Percentiles rank a stretch among this genome's conserved stretches.
These are phyloP conservation scores for Trichoderma simmonsii DNA, from an alignment of 2,329 filamentous ascomycete species.

Conservation along the genomic window DNA sequence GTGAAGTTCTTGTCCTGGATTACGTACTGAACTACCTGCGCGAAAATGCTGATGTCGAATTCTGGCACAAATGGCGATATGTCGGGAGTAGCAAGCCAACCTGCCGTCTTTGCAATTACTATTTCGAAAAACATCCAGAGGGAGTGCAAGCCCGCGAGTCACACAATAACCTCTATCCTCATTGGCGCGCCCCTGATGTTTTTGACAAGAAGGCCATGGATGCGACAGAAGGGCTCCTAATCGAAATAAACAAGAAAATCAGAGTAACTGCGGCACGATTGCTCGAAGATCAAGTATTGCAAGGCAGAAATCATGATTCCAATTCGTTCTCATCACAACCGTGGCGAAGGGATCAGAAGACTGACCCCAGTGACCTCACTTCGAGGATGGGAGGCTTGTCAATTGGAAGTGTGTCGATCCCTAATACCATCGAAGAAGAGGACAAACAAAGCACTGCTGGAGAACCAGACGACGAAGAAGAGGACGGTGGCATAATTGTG, in stretches of 20 bases:
- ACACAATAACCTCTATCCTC: constrained; percentile 39
- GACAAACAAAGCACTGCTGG: neutral
- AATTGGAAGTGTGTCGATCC: neutral
- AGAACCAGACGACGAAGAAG: neutral
- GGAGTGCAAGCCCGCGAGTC: constrained; percentile 30
- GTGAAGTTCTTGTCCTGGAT: constrained; percentile 32
- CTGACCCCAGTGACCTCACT: neutral
- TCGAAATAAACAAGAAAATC: neutral
- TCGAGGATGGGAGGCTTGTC: neutral
- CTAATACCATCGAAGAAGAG: neutral
- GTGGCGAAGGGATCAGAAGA: neutral
- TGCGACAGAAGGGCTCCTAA: neutral
- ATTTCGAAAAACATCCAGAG: constrained; percentile 30
- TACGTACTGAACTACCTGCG: constrained; percentile 24
- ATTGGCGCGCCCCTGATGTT: constrained; percentile 39
- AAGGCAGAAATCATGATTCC: constrained; percentile 9
- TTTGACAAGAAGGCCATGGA: neutral
- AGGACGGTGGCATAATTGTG: neutral
- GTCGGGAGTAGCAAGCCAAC: constrained; percentile 43
- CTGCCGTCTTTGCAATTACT: constrained; percentile 38
- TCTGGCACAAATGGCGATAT: constrained; percentile 34
- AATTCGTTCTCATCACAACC: neutral
- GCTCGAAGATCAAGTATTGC: neutral
- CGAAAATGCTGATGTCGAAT: constrained; percentile 16
- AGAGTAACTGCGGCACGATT: neutral